Base-by-base conservation (phyloP, 306 rosid species). In the Hippophae rhamnoides region DNA sequence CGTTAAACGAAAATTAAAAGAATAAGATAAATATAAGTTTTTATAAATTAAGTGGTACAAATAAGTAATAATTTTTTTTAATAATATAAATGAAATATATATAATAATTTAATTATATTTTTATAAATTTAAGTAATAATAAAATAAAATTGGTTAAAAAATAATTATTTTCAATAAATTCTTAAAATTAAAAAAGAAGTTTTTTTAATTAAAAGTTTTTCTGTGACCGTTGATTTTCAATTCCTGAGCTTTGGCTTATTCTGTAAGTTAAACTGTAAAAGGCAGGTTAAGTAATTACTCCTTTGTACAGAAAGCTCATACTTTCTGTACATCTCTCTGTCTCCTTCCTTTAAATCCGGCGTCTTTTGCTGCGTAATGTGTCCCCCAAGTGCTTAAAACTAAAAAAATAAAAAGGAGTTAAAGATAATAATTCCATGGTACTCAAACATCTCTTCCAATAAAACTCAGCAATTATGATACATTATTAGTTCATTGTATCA, bases 341-440 rank as follows among this genome's bases (percentile, higher is more conserved):
- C 27, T 13, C 7, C 73, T 65, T 48, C 87, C 79, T 65, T 14
- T 51, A 62, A 69, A 68, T 78, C 70, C 79, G 84, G 79, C 77
- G 77, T 61, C 72, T 71, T 71, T 59, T 59, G 12, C 81, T 62
- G 9, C 61, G 31, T 60, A 58, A 56, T 50, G 59, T 47, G 14
- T 27, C 69, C 62, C 27, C 51, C 13, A 25, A 48, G 43, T 3
- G 23, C 23, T 18, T 18, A 18, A 18, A 18, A 18, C 23, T 18
- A 4, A 23, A 18, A 10, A 41, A 43, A 13, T 42, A 42, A 48
- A 25, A 31, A 6, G 10, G 2, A 52, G 10, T 13, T 10, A 38
- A 18, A 18, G 23, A 26, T 3, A 40, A 42, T 38, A 26, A 13
- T 45, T 47, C 48, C 14, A 25, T n/a, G 10, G 6, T 27, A 46